Evolutionary conservation across 768 basidiomycete species (phyloP), one percentile per base, ranked within the genome.

Genomic region (Nevesoporus exiguus): DNA sequence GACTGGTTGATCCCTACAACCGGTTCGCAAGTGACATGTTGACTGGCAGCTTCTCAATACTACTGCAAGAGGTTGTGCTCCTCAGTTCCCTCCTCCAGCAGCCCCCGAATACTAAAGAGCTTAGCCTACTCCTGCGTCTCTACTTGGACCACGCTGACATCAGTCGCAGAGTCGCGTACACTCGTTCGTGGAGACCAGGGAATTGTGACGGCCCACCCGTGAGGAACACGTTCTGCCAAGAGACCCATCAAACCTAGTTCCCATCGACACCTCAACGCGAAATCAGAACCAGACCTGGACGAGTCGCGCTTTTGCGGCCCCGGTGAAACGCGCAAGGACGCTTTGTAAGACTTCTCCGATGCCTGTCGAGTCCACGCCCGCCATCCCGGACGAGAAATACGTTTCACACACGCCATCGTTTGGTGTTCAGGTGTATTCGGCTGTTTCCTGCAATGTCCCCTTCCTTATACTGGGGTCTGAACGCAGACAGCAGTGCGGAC

Each of bases 351-450:
- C 84, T 71, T 99, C 97, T n/a, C 87, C 89, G 9, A 99, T 71
- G 0, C 97, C 97, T 0, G 97, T 96, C 13, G 87, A 91, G 69
- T 98, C 97, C 17, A 96, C 78, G 2, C 97, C 96, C 2, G 92
- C 95, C 83, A 97, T 94, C n/a, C 76, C 77, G 0, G 96, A 96
- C 25, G 90, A 86, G 73, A 96, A 97, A 77, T 88, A 93, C 1
- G 92, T 83, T 72, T 98, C 97, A 90, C 8, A 90, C 93, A 34
- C 95, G 79, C 79, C 90, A 92, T 37, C 93, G 77, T 74, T 98
- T 96, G 11, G 89, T 83, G 63, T 87, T 96, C 41, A 98, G 76
- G 64, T 97, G 93, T 51, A 98, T 83, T 52, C 93, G 85, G 43
- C 87, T 76, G 55, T 80, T 73, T 21, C 88, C 89, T 77, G 60